phyloP scores from a whole-genome alignment of 2,329 filamentous ascomycete genomes.

The Aspergillaceae sp. region DNA sequence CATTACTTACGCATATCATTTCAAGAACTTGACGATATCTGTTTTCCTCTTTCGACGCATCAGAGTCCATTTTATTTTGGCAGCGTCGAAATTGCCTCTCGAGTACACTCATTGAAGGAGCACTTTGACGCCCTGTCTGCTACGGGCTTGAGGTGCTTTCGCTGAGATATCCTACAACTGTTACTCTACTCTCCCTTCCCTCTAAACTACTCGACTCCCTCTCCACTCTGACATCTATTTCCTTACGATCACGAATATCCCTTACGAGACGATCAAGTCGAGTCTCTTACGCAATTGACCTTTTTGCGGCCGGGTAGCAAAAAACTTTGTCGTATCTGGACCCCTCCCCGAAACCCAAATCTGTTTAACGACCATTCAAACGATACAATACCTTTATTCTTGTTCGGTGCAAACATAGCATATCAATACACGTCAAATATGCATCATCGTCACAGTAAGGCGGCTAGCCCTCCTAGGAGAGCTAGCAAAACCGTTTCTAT shows the following conservation, averaged over 20 bases:
- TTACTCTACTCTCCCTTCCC: slow-evolving; percentile 9
- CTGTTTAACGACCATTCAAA: too few species aligned
- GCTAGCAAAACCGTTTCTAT: slow-evolving; percentile 17
- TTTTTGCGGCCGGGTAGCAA: slow-evolving; percentile 8
- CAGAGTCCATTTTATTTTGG: slow-evolving; percentile 4
- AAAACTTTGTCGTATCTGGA: slow-evolving; percentile 9
- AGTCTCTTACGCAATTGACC: slow-evolving; percentile 15
- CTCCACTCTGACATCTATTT: slow-evolving; percentile 8
- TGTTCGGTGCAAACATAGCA: too few species aligned
- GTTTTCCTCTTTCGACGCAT: slow-evolving; percentile 44
- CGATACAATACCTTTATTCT: too few species aligned
- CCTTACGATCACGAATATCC: slow-evolving; percentile 1
- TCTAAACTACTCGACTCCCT: slow-evolving; percentile 5
- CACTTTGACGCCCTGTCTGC: slow-evolving; percentile 26
- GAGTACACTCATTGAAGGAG: slow-evolving; percentile 31
- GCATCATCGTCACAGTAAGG: slow-evolving; percentile 10
- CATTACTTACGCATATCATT: slow-evolving; percentile 31
- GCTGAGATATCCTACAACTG: slow-evolving; percentile 5
- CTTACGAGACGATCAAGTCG: not conserved
- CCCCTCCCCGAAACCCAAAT: slow-evolving; percentile 2
- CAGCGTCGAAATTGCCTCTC: slow-evolving; percentile 55
- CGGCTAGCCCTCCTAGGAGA: slow-evolving; percentile 17
- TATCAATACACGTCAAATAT: slow-evolving; percentile 4
- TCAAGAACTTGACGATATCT: slow-evolving; percentile 42
- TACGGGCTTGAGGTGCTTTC: slow-evolving; percentile 30